These are phyloP conservation scores for Starmerella bacillaris DNA, from an alignment of 805 yeast genomes.

Conservation along the genomic window DNA sequence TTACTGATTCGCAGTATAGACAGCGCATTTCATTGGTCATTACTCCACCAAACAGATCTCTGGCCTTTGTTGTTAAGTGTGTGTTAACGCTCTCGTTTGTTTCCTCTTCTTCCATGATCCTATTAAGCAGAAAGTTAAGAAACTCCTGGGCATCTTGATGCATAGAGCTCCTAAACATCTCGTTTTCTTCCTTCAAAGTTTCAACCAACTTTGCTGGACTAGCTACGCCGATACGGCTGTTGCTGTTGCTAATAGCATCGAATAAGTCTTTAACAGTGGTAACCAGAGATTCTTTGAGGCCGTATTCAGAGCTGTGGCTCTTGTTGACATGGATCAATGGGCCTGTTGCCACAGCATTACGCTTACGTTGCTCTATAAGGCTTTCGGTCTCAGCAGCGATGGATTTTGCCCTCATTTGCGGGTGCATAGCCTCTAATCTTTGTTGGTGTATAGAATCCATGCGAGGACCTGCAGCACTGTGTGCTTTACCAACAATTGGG, in stretches of 20 bases:
- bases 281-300: slow-evolving; percentile 33
- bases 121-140: slow-evolving; percentile 69
- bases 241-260: slow-evolving; percentile 62
- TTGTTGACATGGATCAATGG: slow-evolving; percentile 74
- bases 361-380: slow-evolving; percentile 48
- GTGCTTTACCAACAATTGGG: slow-evolving; percentile 30
- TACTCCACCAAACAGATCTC: slow-evolving; percentile 63
- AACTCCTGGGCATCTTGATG: slow-evolving; percentile 99
- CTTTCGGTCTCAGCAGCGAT: slow-evolving; percentile 5
- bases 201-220: slow-evolving; percentile 63
- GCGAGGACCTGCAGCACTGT: slow-evolving; percentile 26
- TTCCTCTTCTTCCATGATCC: slow-evolving; percentile 34
- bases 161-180: slow-evolving; percentile 73
- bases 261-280: slow-evolving; percentile 68
- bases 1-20: slow-evolving; percentile 66
- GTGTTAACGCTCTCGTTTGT: not conserved
- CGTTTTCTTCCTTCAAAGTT: slow-evolving; percentile 63
- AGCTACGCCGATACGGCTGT: slow-evolving; percentile 57
- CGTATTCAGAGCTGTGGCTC: slow-evolving; percentile 36
- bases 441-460: not conserved
- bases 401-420: not conserved
- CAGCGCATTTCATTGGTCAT: slow-evolving; percentile 80
- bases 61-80: slow-evolving; percentile 24
- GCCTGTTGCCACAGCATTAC: slow-evolving; percentile 59
- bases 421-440: slow-evolving; percentile 1